These are phyloP conservation scores for Ustilago trichophora DNA, from an alignment of 1,284 basidiomycete species.

Conservation along the genomic window DNA sequence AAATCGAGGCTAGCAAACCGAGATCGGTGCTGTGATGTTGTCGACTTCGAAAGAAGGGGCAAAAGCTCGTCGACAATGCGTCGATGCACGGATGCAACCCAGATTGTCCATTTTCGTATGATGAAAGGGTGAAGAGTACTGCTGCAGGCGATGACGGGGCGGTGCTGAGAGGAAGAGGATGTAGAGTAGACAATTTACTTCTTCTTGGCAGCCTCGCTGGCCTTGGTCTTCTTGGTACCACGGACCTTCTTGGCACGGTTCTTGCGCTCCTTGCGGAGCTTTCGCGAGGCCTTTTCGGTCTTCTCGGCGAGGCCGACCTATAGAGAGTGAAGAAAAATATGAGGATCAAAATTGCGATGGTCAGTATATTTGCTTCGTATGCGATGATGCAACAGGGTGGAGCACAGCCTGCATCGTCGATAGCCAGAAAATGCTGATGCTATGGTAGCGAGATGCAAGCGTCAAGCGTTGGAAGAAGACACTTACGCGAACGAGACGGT, in stretches of 20 bases:
- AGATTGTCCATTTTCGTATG: too few species aligned
- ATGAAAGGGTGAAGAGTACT: conserved; percentile 10
- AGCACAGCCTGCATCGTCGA: too few species aligned
- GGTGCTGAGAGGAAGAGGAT: conserved; percentile 2
- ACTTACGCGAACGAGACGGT: conserved; percentile 87
- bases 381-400: too few species aligned
- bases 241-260: conserved; percentile 96
- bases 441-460: not conserved
- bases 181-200: conserved; percentile 48
- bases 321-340: conserved; percentile 5
- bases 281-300: conserved; percentile 90
- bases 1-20: conserved; percentile 1
- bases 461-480: conserved; percentile 17
- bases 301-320: conserved; percentile 78
- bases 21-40: conserved; percentile 13
- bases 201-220: conserved; percentile 58
- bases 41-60: conserved; percentile 49
- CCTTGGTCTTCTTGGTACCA: conserved; percentile 70
- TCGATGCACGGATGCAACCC: too few species aligned
- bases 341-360: conserved; percentile 1
- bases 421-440: too few species aligned
- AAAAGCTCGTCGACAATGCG: conserved; percentile 40
- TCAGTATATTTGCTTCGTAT: conserved; percentile 9
- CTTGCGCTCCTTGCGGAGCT: conserved; percentile 99
- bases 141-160: conserved; percentile 10